Evolutionary conservation across 2,329 filamentous ascomycete species (phyloP), one percentile per base, ranked within the genome.

Genomic region (Nannizzia gypsea): DNA sequence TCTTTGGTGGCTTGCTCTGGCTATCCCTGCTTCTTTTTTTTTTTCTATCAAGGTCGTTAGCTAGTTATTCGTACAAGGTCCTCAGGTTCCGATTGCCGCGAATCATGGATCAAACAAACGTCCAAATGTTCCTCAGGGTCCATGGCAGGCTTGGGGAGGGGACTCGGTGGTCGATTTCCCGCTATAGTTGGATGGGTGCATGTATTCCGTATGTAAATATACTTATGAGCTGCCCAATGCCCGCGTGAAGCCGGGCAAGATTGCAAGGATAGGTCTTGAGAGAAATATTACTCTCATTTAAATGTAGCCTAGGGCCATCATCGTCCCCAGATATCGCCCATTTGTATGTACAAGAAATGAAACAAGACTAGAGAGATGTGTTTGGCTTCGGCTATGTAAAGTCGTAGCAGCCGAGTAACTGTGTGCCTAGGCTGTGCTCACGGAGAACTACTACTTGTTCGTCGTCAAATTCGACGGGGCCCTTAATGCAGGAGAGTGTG

Each of bases 401-500:
- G 72, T 96, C 89, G 70, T 96, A 96, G 48, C 93, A 84, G 68
- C 91, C 81, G 63, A 96, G 72, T 62, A 86, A 84, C 69, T 92
- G 88, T 42, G 81, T 80, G 1, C 88, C 88, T 26, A 81, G 77
- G 26, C 76, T 76, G 64, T 81, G 50, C 73, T 92, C 88, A 64
- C 88, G 86, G 57, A 95, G 77, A 46, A 96, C 83, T 63, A 95
- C 85, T n/a, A 96, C 88, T 75, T 90, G 90, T 72, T 95, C 89
- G 48, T 95, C 89, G 67, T 96, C 90, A 67, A 96, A 96, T 0
- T 89, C 89, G 6, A 96, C 84, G 83, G 87, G 92, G 57, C 80
- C 79, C 62, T 78, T 73, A 42, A 75, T 79, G 3, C 78, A 70
- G 3, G 74, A 71, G 13, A 76, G 63, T 1, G 64, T 31, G 71